Evolutionary conservation across 164 flowering plant species (phyloP), one percentile per base, ranked within the genome.

Genomic region (Piper longum): DNA sequence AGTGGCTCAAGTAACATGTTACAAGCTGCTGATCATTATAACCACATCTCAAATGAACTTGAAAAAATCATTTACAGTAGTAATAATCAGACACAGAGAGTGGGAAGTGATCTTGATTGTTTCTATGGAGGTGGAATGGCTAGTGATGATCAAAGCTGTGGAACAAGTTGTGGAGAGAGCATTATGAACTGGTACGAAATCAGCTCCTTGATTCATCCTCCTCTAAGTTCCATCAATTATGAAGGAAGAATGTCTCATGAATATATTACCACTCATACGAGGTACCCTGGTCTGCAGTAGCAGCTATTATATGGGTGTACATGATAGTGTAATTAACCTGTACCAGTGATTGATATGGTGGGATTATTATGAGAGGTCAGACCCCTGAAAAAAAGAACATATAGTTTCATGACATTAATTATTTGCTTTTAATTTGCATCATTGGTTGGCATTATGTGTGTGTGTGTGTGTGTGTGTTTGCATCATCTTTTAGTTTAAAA

Each of bases 171-270:
- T 2, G 73, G 36, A 3, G 83, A 73, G 56, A 78, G 81, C 63
- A 62, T 43, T 36, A 64, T 16, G n/a, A 72, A 71, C 39, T 83
- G 84, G 88, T 82, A 68, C 17, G 80, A 81, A 51, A 73, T 68
- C n/a, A 72, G 67, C 59, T 73, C 78, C 62, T 67, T 76, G 44
- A 62, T 66, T 54, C 73, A 76, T 65, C 64, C 72, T 67, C 70
- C 72, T 16, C 57, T 67, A 54, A 51, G 68, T 58, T 68, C 77
- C 54, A 72, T 64, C 36, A 73, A 56, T 48, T 80, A 79, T 63
- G 64, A 78, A 62, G 75, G 66, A 64, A 67, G 57, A 48, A 19
- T 70, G 66, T 62, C 64, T 7, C 79, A 73, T 56, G 73, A 72
- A 60, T 57, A 66, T 59, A 54, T 68, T 42, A 64, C 68, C 43